Conservation (phyloP, 345 rosid species). For the Camelina hispida region DNA sequence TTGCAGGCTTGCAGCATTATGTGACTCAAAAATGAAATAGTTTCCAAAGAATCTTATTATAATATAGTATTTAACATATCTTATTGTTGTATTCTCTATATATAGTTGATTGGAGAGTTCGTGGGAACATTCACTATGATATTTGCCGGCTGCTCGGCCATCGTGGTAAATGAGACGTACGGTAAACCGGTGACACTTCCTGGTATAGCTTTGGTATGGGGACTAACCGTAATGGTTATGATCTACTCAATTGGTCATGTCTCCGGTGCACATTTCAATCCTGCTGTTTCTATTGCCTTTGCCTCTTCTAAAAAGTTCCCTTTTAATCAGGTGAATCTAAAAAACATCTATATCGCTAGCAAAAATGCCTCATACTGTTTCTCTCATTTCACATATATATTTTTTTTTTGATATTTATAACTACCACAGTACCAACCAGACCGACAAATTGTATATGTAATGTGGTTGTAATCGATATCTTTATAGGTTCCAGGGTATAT, state of each 20-base stretch:
- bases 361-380: background rate
- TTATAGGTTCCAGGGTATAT: conserved; percentile 36
- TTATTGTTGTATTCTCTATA: background rate
- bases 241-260: conserved; percentile 53
- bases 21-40: no score
- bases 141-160: conserved; percentile 48
- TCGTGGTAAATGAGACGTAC: conserved; percentile 44
- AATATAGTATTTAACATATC: background rate
- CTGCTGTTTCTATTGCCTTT: conserved; percentile 57
- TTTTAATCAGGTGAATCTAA: conserved; percentile 39
- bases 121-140: conserved; percentile 55
- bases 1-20: no score
- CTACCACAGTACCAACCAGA: background rate
- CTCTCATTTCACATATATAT: no score
- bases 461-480: background rate
- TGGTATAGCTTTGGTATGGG: conserved; percentile 53
- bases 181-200: conserved; percentile 41
- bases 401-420: no score
- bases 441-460: background rate
- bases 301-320: conserved; percentile 48
- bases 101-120: conserved; percentile 51
- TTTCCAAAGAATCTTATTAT: no score
- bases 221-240: conserved; percentile 50
- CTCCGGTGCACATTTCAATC: conserved; percentile 66
- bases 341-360: background rate